Evolutionary conservation across 2,329 filamentous ascomycete species (phyloP), one percentile per base, ranked within the genome.

Genomic region (Botryosphaeria dothidea): DNA sequence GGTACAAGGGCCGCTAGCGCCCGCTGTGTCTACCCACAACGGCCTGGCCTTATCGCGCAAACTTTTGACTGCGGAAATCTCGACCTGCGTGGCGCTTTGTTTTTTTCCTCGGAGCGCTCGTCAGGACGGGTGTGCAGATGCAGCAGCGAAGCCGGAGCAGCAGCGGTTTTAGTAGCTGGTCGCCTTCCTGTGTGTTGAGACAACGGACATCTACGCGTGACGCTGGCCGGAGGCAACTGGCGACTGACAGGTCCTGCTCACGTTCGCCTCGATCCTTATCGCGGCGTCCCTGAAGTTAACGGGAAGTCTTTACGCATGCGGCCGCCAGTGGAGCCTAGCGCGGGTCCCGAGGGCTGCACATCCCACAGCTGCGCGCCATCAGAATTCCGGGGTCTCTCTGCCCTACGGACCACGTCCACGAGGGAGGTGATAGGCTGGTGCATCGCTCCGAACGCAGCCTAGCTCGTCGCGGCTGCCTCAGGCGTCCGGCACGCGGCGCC

Each of bases 331-430:
- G 56, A 46, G 56, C 9, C 56, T 46, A 46, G 38, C 38, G 56
- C 27, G 38, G n/a, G 38, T 15, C 34, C 52, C 34, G 48, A 23
- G 51, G 27, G 51, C 36, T 56, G 38, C 52, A n/a, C 31, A 56
- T 56, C 52, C 52, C 52, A 56, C 52, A 56, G 52, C 34, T 56
- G 52, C 23, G 52, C 52, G 52, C 52, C 52, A 56, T 56, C 21
- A 13, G 13, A 15, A 27, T 43, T 43, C 34, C 36, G 21, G 54
- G 54, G 54, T 41, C 11, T 13, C 29, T 36, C 36, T 57, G 52
- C 36, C 52, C 52, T 57, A 36, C 52, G 34, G 13, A 9, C 25
- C 13, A 4, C 23, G 36, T 11, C 9, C 45, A 3, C 19, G 6
- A 48, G 8, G n/a, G 7, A 2, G 45, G 45, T 48, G 45, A 48